Evolutionary conservation across 1,284 basidiomycete species (phyloP), one percentile per base, ranked within the genome.

Genomic region (Cutaneotrichosporon daszewskae): DNA sequence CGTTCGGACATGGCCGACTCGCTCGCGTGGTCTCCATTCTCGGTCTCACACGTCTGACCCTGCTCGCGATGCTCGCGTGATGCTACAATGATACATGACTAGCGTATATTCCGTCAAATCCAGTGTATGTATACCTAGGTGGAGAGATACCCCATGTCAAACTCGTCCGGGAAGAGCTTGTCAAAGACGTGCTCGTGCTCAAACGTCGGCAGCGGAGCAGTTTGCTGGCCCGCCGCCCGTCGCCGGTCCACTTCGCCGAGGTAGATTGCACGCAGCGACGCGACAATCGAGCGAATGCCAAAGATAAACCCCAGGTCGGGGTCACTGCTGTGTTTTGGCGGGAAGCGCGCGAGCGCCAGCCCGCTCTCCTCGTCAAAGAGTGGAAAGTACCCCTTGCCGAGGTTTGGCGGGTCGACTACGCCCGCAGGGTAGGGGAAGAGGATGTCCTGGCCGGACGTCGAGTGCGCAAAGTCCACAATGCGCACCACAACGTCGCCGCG

Each of bases 381-480:
- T 5, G 86, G 79, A 49, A 82, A 76, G 69, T 92, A 92, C 1
- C 88, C 88, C 62, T 82, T 82, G 23, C 81, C 83, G 53, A 78
- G 76, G 37, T 59, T 51, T 4, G 59, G 49, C 12, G 60, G 54
- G 38, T 69, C 66, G 31, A 55, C 49, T 16, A 58, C 38, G 10
- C 55, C 59, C 1, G 35, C 16, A 0, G 68, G 66, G 19, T 71
- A 67, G 10, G 83, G 80, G 27, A 37, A 52, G 42, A 86, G 68
- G 78, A 90, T 97, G 69, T 99, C 95, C 34, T 79, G 77, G 7
- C 94, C 94, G 0, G 92, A 97, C 8, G 92, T 97, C 47, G 94
- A 97, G 68, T 97, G 94, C 7, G 94, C 95, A 73, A 99, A 99
- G 71, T 99, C 94, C 48, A 99, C 95, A 45, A 99, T 83, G 22